Conservation (phyloP, 2,329 filamentous ascomycete genomes). For the Paecilomyces niveus region DNA sequence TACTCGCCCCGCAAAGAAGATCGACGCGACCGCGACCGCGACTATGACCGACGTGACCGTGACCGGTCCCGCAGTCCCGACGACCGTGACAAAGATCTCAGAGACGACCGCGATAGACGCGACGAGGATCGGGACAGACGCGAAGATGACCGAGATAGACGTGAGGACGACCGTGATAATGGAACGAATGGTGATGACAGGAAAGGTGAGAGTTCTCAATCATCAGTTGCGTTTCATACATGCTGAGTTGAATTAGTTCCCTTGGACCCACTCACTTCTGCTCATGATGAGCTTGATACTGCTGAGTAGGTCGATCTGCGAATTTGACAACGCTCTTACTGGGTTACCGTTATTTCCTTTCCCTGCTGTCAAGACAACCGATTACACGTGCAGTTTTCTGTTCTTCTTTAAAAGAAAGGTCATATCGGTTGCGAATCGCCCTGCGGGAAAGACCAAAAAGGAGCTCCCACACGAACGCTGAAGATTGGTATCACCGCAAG, state of each 20-base stretch:
- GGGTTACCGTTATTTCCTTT: not conserved
- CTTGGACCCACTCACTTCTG: constrained; percentile 71
- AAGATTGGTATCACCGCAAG: not conserved
- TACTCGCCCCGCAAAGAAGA: constrained; percentile 88
- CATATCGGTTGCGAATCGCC: not conserved
- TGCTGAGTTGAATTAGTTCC: constrained; percentile 33
- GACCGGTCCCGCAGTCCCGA: constrained; percentile 43
- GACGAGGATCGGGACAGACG: constrained; percentile 57
- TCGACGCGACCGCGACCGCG: constrained; percentile 70
- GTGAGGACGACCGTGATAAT: constrained; percentile 55
- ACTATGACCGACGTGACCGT: constrained; percentile 62
- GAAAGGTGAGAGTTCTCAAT: constrained; percentile 59
- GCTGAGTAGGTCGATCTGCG: constrained; percentile 57
- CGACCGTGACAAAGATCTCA: constrained; percentile 61
- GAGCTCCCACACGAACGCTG: not conserved
- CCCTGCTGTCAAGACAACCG: not conserved
- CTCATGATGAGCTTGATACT: constrained; percentile 91
- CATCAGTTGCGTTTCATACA: constrained; percentile 8
- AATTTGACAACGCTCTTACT: constrained; percentile 4
- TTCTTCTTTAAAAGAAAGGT: not conserved
- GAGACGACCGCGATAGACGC: constrained; percentile 56
- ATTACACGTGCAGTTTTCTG: not conserved
- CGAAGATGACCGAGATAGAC: constrained; percentile 63
- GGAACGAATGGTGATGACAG: constrained; percentile 76
- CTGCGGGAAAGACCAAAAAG: not conserved